Evolutionary conservation across 176 grass and related monocot genomes (phyloP).

Genomic region (Avena atlantica): DNA sequence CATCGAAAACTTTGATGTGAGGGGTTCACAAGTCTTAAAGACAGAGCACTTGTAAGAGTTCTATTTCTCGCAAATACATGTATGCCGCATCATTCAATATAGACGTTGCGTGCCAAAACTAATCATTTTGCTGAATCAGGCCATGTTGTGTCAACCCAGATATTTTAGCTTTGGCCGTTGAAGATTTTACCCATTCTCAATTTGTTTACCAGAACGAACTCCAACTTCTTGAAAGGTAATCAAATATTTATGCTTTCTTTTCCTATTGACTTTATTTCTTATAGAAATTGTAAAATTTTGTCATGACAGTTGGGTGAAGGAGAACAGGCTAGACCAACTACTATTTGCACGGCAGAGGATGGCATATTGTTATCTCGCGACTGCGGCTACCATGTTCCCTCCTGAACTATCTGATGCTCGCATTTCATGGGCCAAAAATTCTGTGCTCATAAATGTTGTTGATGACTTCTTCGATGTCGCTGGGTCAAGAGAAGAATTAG

Average conservation of each 20-base stretch:
- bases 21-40: not conserved
- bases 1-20: not conserved
- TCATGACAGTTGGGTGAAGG: not conserved
- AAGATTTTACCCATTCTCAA: not conserved
- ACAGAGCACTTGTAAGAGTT: not conserved
- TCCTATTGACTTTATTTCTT: not conserved
- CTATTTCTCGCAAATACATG: not conserved
- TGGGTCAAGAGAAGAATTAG: not conserved
- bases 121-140: not conserved
- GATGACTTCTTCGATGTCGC: not conserved
- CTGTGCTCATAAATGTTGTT: not conserved
- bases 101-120: not conserved
- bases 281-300: not conserved
- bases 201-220: not conserved
- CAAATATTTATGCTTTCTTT: not conserved
- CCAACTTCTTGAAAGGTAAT: not conserved
- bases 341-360: not conserved
- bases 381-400: not conserved
- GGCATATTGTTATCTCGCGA: not conserved
- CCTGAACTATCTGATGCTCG: not conserved
- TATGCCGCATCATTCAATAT: not conserved
- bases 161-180: not conserved
- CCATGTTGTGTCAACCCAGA: not conserved
- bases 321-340: not conserved
- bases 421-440: not conserved